Base-by-base conservation (phyloP, 2,329 filamentous ascomycete species). In the Aspergillus niger region DNA sequence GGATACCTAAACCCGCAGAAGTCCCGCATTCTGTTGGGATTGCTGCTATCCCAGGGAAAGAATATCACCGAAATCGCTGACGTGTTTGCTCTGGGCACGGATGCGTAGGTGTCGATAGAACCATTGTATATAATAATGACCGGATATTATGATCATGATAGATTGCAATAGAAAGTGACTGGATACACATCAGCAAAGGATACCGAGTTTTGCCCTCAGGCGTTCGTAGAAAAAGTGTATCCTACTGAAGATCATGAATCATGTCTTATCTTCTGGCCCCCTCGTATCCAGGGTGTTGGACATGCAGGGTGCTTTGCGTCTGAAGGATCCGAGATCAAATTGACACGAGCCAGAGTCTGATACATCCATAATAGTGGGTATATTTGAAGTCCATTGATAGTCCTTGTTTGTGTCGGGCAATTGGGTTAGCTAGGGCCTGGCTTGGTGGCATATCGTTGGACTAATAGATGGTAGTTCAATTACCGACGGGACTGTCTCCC, bases 1-100 rank as follows among this genome's bases (percentile, higher is more conserved):
- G 68, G 68, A 8, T 65, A 61, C 51, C 38, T 67, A 54, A 67
- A 65, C 59, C 65, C 65, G 5, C 48, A 56, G 20, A 65, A 67
- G 54, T 32, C 65, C 11, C 62, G 65, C 17, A 59, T 67, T 10
- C 49, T 66, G 47, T 52, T 67, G n/a, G 65, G 64, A 1, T 41
- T 67, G 53, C 28, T 67, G 44, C 50, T 67, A 5, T 56, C 64
- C 2, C 30, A 67, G 59, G 56, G 57, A 4, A 60, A 61, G 57
- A 44, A 47, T 7, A 20, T 59, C 8, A 56, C 51, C n/a, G 64
- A 63, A 24, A 61, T 66, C n/a, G 28, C 41, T 2, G 54, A 58
- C 3, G 59, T 24, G 15, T 66, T 67, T 62, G 60, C 52, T 5
- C 5, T 44, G 39, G 52, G 52, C 24, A 55, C 52, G 15, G 28